Evolutionary conservation across 108 stramenopile species (phyloP).

Genomic region (Cyclotella baltica): DNA sequence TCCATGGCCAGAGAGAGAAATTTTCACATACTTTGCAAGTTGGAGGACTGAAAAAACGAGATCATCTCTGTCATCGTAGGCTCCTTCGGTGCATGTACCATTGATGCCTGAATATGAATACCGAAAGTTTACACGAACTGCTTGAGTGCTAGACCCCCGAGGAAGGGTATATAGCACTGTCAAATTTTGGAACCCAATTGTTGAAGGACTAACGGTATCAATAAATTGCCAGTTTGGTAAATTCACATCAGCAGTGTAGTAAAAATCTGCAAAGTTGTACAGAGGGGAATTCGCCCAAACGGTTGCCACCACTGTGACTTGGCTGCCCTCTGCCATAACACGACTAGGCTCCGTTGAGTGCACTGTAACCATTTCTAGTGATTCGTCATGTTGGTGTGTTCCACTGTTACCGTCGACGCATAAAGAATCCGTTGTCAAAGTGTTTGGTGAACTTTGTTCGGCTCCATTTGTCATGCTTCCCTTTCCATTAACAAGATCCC

Average conservation of each 20-base stretch:
- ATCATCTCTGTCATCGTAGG: conserved; percentile 11
- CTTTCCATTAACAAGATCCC: too few relatives aligned
- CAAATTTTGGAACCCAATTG: neutral
- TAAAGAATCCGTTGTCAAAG: too few relatives aligned
- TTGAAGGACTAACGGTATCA: neutral
- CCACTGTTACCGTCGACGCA: neutral
- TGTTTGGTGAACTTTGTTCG: too few relatives aligned
- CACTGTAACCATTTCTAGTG: neutral
- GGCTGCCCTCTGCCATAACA: neutral
- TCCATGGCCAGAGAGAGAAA: neutral
- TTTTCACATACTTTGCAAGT: neutral
- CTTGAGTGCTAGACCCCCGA: neutral
- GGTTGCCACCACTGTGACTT: neutral
- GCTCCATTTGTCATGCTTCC: too few relatives aligned
- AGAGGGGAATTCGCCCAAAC: neutral
- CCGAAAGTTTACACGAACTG: conserved; percentile 1
- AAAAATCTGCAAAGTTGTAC: neutral
- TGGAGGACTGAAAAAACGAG: neutral
- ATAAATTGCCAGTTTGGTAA: neutral
- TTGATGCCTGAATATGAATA: neutral
- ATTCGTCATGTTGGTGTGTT: neutral
- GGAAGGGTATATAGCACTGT: neutral
- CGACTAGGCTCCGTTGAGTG: neutral
- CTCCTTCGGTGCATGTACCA: neutral
- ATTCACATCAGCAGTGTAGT: conserved; percentile 4